Base-by-base conservation (phyloP, 2,329 filamentous ascomycete species). In the Blastomyces emzantsi region DNA sequence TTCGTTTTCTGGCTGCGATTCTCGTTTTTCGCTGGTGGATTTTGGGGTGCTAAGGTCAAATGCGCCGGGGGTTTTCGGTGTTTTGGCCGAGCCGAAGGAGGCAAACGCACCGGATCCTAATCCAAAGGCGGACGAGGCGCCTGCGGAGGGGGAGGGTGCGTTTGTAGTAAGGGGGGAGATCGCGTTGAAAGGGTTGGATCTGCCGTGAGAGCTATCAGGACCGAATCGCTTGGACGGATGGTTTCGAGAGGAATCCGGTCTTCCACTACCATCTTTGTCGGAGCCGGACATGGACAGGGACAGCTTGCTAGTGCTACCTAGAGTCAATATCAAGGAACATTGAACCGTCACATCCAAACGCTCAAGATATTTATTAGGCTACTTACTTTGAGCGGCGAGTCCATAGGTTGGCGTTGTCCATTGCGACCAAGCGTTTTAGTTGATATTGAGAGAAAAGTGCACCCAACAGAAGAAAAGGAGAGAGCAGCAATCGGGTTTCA, bases 71-170 rank as follows among this genome's bases (percentile, higher is more conserved):
- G 90, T 87, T 81, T 97, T 97, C 61, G 92, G 90, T 1, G 92
- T 92, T 80, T 96, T 96, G 43, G 85, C 83, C 54, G 82, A 82
- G 30, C 93, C 92, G 76, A 95, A 95, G n/a, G 92, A 95, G 49
- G 93, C 93, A 75, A 99, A 99, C 63, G 94, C 94, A 70, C 94
- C 94, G 22, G 91, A 95, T 51, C 94, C 94, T 65, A 99, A 81
- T 60, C 92, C 92, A 78, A 99, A 99, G 64, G 93, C 92, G 71
- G 89, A 92, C 22, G 91, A 92, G 63, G 90, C 90, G 69, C 84
- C 84, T 62, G 85, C 83, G 15, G 89, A 90, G 17, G 92, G 90
- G 11, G 91, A 93, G 45, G 88, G 83, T 63, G 92, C 80, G 64
- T 84, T 85, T 60, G 83, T 84, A 66, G 85, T 86, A 71, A 89